Conservation (phyloP, 306 rosid species). For the Cucumis cinereus region DNA sequence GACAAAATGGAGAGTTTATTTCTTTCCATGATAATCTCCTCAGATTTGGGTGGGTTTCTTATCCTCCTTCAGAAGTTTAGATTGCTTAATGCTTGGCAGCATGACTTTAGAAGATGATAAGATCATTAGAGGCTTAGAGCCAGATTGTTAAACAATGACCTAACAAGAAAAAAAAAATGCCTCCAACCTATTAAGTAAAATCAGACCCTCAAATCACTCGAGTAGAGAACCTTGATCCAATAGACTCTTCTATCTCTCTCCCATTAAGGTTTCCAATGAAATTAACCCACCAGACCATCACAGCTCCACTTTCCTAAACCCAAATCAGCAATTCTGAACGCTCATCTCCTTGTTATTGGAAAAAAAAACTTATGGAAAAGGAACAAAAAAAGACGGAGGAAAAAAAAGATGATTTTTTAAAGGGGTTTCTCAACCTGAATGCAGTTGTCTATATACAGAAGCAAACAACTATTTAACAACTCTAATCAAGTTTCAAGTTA, state of each 20-base stretch:
- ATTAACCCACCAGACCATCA: background rate
- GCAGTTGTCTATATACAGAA: background rate
- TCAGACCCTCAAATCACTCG: background rate
- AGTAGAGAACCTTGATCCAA: background rate
- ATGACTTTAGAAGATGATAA: background rate
- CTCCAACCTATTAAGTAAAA: background rate
- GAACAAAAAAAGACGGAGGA: background rate
- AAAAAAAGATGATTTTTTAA: background rate
- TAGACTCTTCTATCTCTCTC: background rate
- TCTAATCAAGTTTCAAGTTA: background rate
- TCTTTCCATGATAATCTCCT: background rate
- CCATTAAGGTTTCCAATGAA: background rate
- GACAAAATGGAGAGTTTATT: background rate
- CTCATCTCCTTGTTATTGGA: background rate
- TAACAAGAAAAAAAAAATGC: background rate
- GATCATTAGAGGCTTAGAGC: background rate
- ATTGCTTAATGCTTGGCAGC: background rate
- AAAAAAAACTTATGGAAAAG: background rate
- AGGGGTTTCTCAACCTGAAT: background rate
- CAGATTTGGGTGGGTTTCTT: background rate
- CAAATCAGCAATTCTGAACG: background rate
- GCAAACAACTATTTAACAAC: background rate
- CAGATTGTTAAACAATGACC: background rate
- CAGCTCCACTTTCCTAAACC: background rate
- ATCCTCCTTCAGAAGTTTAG: background rate